Percentiles rank a stretch among this genome's conserved stretches.
phyloP scores from a whole-genome alignment of 2,329 filamentous ascomycete species.

The Fusarium keratoplasticum region DNA sequence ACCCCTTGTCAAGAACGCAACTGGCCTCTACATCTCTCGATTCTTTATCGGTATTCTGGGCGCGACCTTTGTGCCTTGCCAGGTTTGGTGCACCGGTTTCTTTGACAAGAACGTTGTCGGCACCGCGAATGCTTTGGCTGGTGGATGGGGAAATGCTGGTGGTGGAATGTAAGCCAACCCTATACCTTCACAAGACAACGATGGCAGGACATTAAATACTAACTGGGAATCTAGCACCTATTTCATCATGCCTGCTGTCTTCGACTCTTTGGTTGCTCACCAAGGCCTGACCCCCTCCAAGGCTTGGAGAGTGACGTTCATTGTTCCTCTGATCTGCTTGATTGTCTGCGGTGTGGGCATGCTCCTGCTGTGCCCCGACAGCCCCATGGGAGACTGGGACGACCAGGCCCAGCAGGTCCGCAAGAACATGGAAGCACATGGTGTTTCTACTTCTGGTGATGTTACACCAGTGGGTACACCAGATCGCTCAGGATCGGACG shows the following conservation, averaged over 20 bases:
- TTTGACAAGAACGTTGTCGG: slow-evolving; percentile 94
- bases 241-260: slow-evolving; percentile 92
- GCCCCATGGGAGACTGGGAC: slow-evolving; percentile 84
- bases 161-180: slow-evolving; percentile 71
- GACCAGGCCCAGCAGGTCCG: slow-evolving; percentile 72
- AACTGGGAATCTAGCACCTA: slow-evolving; percentile 67
- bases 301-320: slow-evolving; percentile 87
- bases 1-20: slow-evolving; percentile 74
- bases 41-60: slow-evolving; percentile 88
- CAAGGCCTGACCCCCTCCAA: slow-evolving; percentile 72
- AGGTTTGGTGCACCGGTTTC: slow-evolving; percentile 93
- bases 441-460: slow-evolving; percentile 54
- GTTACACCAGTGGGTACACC: slow-evolving; percentile 62
- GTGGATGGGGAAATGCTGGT: slow-evolving; percentile 87
- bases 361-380: slow-evolving; percentile 81
- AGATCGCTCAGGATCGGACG: slow-evolving; percentile 51
- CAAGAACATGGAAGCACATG: slow-evolving; percentile 62
- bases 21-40: slow-evolving; percentile 76
- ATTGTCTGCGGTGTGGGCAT: slow-evolving; percentile 74
- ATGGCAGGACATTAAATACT: neutral
- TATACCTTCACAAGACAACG: neutral
- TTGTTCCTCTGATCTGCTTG: slow-evolving; percentile 85
- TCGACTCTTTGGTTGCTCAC: slow-evolving; percentile 75
- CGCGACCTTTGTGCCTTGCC: slow-evolving; percentile 84
- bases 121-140: slow-evolving; percentile 86